Evolutionary conservation across 495 filamentous ascomycete genomes (phyloP), one percentile per base, ranked within the genome.

Genomic region (Aspergillus bridgeri): DNA sequence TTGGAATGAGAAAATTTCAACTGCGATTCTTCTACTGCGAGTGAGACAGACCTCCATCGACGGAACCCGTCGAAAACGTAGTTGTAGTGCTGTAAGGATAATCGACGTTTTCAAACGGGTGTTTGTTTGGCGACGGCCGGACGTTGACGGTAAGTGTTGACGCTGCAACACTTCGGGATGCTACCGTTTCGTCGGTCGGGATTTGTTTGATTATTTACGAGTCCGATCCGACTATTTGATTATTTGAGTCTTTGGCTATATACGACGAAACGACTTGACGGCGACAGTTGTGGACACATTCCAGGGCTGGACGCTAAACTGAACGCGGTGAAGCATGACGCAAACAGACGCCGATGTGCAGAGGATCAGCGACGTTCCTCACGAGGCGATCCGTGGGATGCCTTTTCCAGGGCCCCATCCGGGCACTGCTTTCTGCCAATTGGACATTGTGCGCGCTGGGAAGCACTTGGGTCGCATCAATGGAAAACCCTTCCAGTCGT

Each of bases 311-410:
- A 42, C 54, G 62, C 68, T 70, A 71, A 63, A 65, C 69, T 64
- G 60, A 55, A 67, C 68, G 65, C 67, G 70, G 69, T 54, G 58
- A 29, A 11, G 19, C 33, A 61, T 70, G 68, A 73, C 67, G 69
- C 69, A 72, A 73, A 73, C 70, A 59, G 50, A 17, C 24, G 23
- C 19, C 13, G 29, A 18, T 22, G 5, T 42, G 19, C 20, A 42
- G 48, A 51, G 23, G 48, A 51, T 51, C 48, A 47, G 45, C 45
- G 22, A 47, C 33, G 33, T 15, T 38, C 9, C 33, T 38, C 33
- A 20, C 45, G 45, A 23, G 44, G 18, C 22, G 45, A 47, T 21
- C 23, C 20, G 17, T 50, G 48, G 48, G 22, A 24, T 24, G 7
- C 21, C 13, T 50, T 50, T 25, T 50, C 20, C 23, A 25, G 6